These are phyloP conservation scores for Neurospora africana DNA, from an alignment of 495 filamentous ascomycete genomes.

Conservation along the genomic window DNA sequence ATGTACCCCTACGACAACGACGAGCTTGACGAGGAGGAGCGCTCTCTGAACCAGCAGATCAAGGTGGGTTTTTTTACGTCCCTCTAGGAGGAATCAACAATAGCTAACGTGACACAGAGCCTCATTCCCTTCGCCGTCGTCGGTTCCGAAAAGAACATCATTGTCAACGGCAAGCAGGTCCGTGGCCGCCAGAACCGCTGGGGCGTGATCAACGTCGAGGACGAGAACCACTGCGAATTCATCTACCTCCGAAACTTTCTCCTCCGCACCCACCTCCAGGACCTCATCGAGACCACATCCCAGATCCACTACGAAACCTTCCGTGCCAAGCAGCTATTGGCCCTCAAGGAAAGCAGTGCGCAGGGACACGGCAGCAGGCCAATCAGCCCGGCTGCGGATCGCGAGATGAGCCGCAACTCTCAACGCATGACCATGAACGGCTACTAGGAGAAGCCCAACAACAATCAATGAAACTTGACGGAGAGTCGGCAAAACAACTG, in stretches of 20 bases:
- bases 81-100: neutral
- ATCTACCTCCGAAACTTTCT: conserved; percentile 97
- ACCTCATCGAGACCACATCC: conserved; percentile 98
- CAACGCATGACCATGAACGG: conserved; percentile 98
- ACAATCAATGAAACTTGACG: conserved; percentile 5
- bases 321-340: conserved; percentile 96
- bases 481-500: neutral
- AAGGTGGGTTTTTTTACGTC: conserved; percentile 50
- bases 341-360: conserved; percentile 93
- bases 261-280: conserved; percentile 89
- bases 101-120: conserved; percentile 41
- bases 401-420: conserved; percentile 91
- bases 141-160: conserved; percentile 93
- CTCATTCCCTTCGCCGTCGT: conserved; percentile 98
- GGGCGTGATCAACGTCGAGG: conserved; percentile 99
- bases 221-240: conserved; percentile 99
- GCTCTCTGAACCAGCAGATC: conserved; percentile 84
- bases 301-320: conserved; percentile 99
- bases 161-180: conserved; percentile 94
- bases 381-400: conserved; percentile 86
- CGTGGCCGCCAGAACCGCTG: conserved; percentile 97
- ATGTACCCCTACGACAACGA: conserved; percentile 99
- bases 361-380: conserved; percentile 80
- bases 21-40: conserved; percentile 95
- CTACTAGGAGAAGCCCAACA: conserved; percentile 46